Evolutionary conservation across 352 stramenopile genomes (phyloP).

Genomic region (Phytopythium chamaehyphon): DNA sequence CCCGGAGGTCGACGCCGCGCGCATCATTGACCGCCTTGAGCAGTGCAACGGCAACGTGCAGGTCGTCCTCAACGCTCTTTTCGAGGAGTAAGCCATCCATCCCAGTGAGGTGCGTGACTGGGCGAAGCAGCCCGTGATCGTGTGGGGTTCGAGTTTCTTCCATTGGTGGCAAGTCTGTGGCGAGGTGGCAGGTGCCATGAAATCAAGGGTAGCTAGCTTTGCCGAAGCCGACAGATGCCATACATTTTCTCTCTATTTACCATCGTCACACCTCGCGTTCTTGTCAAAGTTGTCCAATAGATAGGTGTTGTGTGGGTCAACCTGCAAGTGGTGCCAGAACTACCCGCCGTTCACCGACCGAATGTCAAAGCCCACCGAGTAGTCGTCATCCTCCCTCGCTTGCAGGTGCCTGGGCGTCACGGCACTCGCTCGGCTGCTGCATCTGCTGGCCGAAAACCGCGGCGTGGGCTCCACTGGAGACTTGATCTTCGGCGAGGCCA

Average conservation of each 20-base stretch:
- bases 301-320: background rate
- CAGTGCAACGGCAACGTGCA: conserved; percentile 79
- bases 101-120: no score
- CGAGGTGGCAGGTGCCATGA: no score
- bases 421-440: conserved; percentile 22
- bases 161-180: no score
- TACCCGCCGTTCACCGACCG: conserved; percentile 44
- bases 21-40: conserved; percentile 65
- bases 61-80: conserved; percentile 75
- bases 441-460: conserved; percentile 16
- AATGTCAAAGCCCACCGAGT: conserved; percentile 73
- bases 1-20: conserved; percentile 38
- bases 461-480: conserved; percentile 2
- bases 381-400: conserved; percentile 33
- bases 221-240: background rate
- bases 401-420: background rate
- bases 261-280: no score
- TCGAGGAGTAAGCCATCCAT: conserved; percentile 60
- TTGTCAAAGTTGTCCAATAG: background rate
- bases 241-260: conserved; percentile 3
- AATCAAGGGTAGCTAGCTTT: no score
- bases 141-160: no score
- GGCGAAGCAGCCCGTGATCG: no score
- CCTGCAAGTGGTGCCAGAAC: background rate
- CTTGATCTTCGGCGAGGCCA: conserved; percentile 7